Evolutionary conservation across 2,329 filamentous ascomycete genomes (phyloP), one percentile per base, ranked within the genome.

Genomic region (Botrytis pseudocinerea): DNA sequence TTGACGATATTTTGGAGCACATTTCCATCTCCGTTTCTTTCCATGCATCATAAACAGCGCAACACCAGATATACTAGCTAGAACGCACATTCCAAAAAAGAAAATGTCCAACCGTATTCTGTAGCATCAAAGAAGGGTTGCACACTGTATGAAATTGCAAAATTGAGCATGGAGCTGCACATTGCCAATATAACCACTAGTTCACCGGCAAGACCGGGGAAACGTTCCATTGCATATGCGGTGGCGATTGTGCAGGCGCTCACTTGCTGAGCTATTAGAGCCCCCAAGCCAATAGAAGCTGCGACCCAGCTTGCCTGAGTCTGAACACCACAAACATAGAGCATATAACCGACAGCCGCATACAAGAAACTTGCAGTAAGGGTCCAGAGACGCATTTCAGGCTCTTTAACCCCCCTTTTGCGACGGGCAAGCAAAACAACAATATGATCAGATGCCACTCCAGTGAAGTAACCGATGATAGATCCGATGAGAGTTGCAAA

Each of bases 201-300:
- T 73, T 82, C 82, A 42, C 82, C 81, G 3, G 81, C 82, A 32
- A 83, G 80, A 79, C 79, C 44, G 25, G 64, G 44, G 22, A 54
- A 54, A 38, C 80, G 83, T 69, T 84, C 82, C 82, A 84, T 83
- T 3, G 82, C 82, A 76, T 83, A 84, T 1, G 82, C 80, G 2
- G 82, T 83, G 4, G 82, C 82, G 51, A 83, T 80, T 68, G 79
- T 82, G 28, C 81, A 82, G 16, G 82, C 80, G 3, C 79, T 80
- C 7, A 84, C 82, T 74, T 83, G 82, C 54, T 83, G 82, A 10
- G 82, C 81, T 65, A 83, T 83, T 80, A 83, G 81, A 54, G 78
- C 81, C 42, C 81, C 82, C 2, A 83, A 75, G 0, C 79, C 81
- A 35, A 83, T 77, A 0, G 81, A 81, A 44, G 83, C 79, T 3